Evolutionary conservation across 169 alveolate species (phyloP).

Genomic region (Cryptosporidium andersoni): DNA sequence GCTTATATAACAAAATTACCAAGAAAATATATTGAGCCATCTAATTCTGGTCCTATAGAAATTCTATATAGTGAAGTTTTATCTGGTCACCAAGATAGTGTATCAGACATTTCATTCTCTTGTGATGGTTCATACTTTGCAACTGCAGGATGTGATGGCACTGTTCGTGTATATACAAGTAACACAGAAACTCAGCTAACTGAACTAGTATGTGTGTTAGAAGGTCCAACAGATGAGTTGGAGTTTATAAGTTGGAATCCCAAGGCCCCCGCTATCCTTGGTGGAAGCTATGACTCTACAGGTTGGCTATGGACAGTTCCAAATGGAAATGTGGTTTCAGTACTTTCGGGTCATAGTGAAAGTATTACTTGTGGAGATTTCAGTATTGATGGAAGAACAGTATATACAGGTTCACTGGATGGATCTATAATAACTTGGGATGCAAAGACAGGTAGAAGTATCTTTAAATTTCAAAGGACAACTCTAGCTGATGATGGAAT

Average conservation of each 20-base stretch:
- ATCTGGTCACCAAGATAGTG: conserved; percentile 69
- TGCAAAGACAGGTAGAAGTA: conserved; percentile 68
- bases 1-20: conserved; percentile 54
- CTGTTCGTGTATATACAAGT: conserved; percentile 40
- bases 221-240: conserved; percentile 74
- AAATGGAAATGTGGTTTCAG: conserved; percentile 72
- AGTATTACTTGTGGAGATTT: conserved; percentile 72
- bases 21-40: not conserved
- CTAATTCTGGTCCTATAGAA: not conserved
- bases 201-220: conserved; percentile 32
- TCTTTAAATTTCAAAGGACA: conserved; percentile 31
- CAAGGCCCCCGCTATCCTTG: conserved; percentile 67
- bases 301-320: conserved; percentile 74
- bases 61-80: conserved; percentile 4
- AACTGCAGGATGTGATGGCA: conserved; percentile 73
- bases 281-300: conserved; percentile 71
- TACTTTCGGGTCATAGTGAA: conserved; percentile 63
- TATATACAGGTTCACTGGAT: conserved; percentile 71
- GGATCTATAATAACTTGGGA: conserved; percentile 71
- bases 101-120: conserved; percentile 68
- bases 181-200: conserved; percentile 22
- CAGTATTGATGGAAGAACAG: conserved; percentile 66
- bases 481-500: conserved; percentile 20
- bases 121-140: conserved; percentile 71
- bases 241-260: conserved; percentile 74